Conservation (phyloP, 768 basidiomycete genomes). For the Termitomyces sp. region DNA sequence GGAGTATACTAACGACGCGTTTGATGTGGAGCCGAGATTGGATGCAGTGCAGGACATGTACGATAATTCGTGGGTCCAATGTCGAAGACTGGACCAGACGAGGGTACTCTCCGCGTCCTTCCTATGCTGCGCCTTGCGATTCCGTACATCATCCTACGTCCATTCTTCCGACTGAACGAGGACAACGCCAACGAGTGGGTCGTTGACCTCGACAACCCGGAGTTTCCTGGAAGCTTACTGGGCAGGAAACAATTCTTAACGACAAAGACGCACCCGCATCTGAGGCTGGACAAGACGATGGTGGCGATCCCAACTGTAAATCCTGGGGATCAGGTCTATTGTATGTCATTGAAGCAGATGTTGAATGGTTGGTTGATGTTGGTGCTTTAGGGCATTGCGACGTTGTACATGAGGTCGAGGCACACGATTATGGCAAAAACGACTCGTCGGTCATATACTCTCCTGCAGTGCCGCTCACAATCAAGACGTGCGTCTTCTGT, state of each 20-base stretch:
- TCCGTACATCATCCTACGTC: conserved; percentile 59
- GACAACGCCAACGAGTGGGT: conserved; percentile 42
- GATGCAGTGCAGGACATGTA: conserved; percentile 58
- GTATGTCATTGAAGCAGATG: conserved; percentile 20
- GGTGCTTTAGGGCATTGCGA: conserved; percentile 47
- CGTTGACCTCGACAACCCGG: conserved; percentile 41
- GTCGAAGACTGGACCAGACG: conserved; percentile 46
- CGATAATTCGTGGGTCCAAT: conserved; percentile 46
- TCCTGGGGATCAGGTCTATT: conserved; percentile 62
- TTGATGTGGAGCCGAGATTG: conserved; percentile 40
- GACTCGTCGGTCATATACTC: conserved; percentile 57
- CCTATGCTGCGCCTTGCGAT: conserved; percentile 50
- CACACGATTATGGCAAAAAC: conserved; percentile 34
- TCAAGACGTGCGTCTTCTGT: conserved; percentile 34
- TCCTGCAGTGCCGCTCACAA: conserved; percentile 45
- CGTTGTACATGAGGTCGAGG: conserved; percentile 50
- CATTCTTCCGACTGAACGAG: conserved; percentile 49
- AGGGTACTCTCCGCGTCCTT: conserved; percentile 62
- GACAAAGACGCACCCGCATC: conserved; percentile 54
- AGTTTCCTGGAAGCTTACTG: conserved; percentile 50
- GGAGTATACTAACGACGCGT: conserved; percentile 36
- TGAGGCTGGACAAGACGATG: conserved; percentile 52
- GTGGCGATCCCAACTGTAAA: conserved; percentile 49
- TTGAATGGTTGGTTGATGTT: not conserved
- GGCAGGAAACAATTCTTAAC: conserved; percentile 53